Conservation (phyloP, 805 yeast species). For the Deakozyma indianensis region DNA sequence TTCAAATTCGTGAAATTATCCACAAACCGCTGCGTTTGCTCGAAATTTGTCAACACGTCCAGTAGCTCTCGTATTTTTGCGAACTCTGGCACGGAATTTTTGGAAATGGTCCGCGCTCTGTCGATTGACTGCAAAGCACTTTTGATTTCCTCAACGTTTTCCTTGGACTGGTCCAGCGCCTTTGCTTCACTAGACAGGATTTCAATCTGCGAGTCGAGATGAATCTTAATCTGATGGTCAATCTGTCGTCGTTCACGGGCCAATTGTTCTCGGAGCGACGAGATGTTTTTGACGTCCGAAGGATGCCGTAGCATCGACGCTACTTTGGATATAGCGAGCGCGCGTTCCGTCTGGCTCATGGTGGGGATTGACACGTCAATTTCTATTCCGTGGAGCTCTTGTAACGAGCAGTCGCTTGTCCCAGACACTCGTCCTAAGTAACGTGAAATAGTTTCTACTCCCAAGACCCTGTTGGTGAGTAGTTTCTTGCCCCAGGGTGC, state of each 20-base stretch:
- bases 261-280: conserved; percentile 20
- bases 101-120: conserved; percentile 38
- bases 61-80: conserved; percentile 56
- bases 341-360: not conserved
- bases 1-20: conserved; percentile 46
- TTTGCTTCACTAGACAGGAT: conserved; percentile 30
- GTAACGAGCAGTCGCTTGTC: too few species aligned
- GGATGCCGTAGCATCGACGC: conserved; percentile 10
- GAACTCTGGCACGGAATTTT: conserved; percentile 48
- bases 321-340: conserved; percentile 3
- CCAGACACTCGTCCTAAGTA: too few species aligned
- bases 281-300: conserved; percentile 21
- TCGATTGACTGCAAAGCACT: conserved; percentile 24
- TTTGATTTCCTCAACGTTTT: conserved; percentile 24
- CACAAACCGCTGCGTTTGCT: conserved; percentile 51
- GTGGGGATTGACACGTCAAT: too few species aligned
- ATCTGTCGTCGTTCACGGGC: conserved; percentile 52
- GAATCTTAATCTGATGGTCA: conserved; percentile 60
- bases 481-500: too few species aligned
- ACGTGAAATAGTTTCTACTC: too few species aligned
- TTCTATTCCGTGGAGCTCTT: too few species aligned
- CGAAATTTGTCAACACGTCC: conserved; percentile 54
- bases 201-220: conserved; percentile 51
- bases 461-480: too few species aligned
- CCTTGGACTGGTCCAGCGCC: conserved; percentile 24